A percentile compares a stretch with the other conserved stretches of the same genome.
Conservation (phyloP, 495 filamentous ascomycete species). For the Podospora pseudocomata region DNA sequence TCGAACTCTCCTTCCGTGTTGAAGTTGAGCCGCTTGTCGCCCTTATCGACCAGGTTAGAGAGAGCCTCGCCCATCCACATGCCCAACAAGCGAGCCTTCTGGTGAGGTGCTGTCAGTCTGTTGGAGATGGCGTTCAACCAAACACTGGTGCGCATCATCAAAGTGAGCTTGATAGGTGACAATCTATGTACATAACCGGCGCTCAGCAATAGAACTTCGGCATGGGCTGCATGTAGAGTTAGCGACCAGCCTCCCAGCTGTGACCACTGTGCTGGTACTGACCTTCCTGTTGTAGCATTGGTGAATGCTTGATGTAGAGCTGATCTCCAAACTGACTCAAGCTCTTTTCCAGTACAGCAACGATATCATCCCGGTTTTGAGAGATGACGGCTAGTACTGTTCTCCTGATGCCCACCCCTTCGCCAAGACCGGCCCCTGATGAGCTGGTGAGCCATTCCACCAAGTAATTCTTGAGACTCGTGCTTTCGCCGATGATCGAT, state of each 20-base stretch:
- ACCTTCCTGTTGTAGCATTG: constrained; percentile 85
- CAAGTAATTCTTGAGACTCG: constrained; percentile 48
- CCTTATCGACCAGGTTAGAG: constrained; percentile 74
- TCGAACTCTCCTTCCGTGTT: constrained; percentile 73
- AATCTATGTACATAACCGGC: constrained; percentile 70
- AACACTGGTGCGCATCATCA: constrained; percentile 62
- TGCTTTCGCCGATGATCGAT: constrained; percentile 34
- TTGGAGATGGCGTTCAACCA: constrained; percentile 83
- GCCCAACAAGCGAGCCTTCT: constrained; percentile 74
- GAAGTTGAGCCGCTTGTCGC: constrained; percentile 71
- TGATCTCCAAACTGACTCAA: constrained; percentile 77
- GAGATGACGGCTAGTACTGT: constrained; percentile 61
- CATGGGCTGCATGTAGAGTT: constrained; percentile 54
- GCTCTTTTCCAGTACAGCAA: constrained; percentile 59
- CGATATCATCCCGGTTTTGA: constrained; percentile 50
- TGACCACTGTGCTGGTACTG: constrained; percentile 17
- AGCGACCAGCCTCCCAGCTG: constrained; percentile 19
- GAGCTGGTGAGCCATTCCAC: constrained; percentile 65
- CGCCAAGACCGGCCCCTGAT: constrained; percentile 62
- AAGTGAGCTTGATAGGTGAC: constrained; percentile 55
- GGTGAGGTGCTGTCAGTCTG: constrained; percentile 71
- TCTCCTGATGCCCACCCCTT: constrained; percentile 59
- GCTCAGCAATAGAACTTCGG: constrained; percentile 72
- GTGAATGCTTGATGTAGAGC: constrained; percentile 79
- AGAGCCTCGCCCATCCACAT: constrained; percentile 85